Base-by-base conservation (phyloP, 805 yeast genomes). In the Yamadazyma scolyti region DNA sequence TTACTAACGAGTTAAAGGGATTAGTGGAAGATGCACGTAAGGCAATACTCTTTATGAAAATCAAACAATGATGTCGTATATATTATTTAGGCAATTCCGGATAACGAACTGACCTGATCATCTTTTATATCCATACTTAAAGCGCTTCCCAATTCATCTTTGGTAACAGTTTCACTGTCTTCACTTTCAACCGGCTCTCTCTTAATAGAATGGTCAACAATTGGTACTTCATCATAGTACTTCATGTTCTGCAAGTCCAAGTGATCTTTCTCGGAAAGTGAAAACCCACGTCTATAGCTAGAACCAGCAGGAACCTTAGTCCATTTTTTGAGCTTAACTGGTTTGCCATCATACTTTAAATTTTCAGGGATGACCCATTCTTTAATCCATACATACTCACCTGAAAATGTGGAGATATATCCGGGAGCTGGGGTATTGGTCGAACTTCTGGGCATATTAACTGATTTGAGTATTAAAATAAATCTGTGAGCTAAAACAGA, bases 41-140 rank as follows among this genome's bases (percentile, higher is more conserved):
- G 25, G 81, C 89, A 3, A 51, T 80, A 4, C 63, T 77, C 4
- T 74, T 82, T 36, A 39, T 83, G 9, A 60, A 67, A n/a, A 49
- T 78, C 23, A 72, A 74, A 40, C n/a, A n/a, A n/a, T n/a, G n/a
- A n/a, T n/a, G n/a, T n/a, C n/a, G n/a, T n/a, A n/a, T n/a, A n/a
- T n/a, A n/a, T n/a, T n/a, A n/a, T n/a, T n/a, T n/a, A n/a, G n/a
- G n/a, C 33, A 14, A 35, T 27, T 30, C 35, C 43, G 29, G 22
- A 42, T 24, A 30, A 48, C 36, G 18, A 36, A 43, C 24, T 43
- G 43, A 34, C n/a, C n/a, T n/a, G n/a, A n/a, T n/a, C n/a, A 23
- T 31, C 30, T 11, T 26, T 30, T 14, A 16, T 23, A 10, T 24
- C 25, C 25, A 28, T 16, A 11, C 25, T 25, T 6, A 28, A 16